phyloP scores from a whole-genome alignment of 805 yeast species.

The Zygosaccharomyces lentus region DNA sequence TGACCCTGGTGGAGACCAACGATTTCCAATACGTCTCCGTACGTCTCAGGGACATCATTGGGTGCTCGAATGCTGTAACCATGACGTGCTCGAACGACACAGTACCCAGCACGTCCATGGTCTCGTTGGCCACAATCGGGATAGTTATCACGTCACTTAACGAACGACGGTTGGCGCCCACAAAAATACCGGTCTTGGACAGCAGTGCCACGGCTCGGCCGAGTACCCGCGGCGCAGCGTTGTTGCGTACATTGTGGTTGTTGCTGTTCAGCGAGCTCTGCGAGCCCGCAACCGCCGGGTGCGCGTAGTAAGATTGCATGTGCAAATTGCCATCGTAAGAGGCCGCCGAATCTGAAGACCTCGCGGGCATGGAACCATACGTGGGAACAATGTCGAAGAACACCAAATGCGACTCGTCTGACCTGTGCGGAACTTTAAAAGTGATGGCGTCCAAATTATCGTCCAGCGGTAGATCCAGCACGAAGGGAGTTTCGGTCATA shows the following conservation, averaged over 20 bases:
- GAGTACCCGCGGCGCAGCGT: constrained; percentile 41
- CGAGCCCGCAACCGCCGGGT: constrained; percentile 2
- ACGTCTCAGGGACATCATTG: constrained; percentile 20
- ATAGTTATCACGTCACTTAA: constrained; percentile 60
- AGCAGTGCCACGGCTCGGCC: constrained; percentile 84
- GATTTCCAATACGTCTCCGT: constrained; percentile 86
- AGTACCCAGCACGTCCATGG: constrained; percentile 72
- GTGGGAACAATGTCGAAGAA: constrained; percentile 89
- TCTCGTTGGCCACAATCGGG: constrained; percentile 70
- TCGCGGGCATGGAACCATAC: constrained; percentile 47
- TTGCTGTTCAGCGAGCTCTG: constrained; percentile 8
- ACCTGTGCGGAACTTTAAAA: constrained; percentile 53
- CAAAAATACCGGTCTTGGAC: constrained; percentile 55
- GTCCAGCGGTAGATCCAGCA: constrained; percentile 77
- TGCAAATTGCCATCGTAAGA: not conserved
- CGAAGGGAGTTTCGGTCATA: constrained; percentile 50
- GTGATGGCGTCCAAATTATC: constrained; percentile 69
- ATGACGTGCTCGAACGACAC: constrained; percentile 70
- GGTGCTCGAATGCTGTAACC: constrained; percentile 58
- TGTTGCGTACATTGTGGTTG: constrained; percentile 1
- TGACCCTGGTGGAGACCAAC: constrained; percentile 79
- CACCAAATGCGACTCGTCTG: constrained; percentile 51
- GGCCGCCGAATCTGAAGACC: not conserved
- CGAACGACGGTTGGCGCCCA: constrained; percentile 64
- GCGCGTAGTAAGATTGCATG: constrained; percentile 1